Evolutionary conservation across 163 green algal genomes (phyloP).

Genomic region (Scenedesmus sp.): DNA sequence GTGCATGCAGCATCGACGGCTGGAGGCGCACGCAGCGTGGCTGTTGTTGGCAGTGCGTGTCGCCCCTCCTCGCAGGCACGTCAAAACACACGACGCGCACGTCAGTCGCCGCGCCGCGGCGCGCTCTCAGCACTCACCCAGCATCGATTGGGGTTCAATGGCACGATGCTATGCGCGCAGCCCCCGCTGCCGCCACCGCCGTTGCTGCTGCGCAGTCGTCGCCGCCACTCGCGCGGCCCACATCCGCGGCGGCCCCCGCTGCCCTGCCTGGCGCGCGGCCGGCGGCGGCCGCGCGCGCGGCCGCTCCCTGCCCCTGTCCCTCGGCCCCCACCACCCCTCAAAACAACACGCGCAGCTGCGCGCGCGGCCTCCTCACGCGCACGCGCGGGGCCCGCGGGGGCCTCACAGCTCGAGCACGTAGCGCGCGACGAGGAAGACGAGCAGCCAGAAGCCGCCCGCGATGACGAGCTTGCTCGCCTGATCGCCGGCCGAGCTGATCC

Average conservation of each 20-base stretch:
- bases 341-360: not conserved
- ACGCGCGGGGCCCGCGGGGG: too few relatives aligned
- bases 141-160: too few relatives aligned
- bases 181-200: too few relatives aligned
- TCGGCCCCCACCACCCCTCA: not conserved
- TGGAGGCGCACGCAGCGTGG: too few relatives aligned
- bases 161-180: too few relatives aligned
- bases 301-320: not conserved
- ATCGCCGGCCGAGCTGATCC: slow-evolving; percentile 29
- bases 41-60: too few relatives aligned
- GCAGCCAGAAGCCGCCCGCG: slow-evolving; percentile 44
- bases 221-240: not conserved
- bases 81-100: too few relatives aligned
- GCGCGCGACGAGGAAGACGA: slow-evolving; percentile 39
- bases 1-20: too few relatives aligned
- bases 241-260: not conserved
- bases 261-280: not conserved
- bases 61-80: too few relatives aligned
- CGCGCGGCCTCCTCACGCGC: not conserved
- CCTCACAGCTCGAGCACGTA: slow-evolving; percentile 46
- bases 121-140: too few relatives aligned
- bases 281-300: too few relatives aligned
- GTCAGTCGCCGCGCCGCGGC: too few relatives aligned
- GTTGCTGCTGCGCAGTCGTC: not conserved
- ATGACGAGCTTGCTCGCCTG: slow-evolving; percentile 31